phyloP scores from a whole-genome alignment of 2,329 filamentous ascomycete genomes.

The Pseudogymnoascus sp. region DNA sequence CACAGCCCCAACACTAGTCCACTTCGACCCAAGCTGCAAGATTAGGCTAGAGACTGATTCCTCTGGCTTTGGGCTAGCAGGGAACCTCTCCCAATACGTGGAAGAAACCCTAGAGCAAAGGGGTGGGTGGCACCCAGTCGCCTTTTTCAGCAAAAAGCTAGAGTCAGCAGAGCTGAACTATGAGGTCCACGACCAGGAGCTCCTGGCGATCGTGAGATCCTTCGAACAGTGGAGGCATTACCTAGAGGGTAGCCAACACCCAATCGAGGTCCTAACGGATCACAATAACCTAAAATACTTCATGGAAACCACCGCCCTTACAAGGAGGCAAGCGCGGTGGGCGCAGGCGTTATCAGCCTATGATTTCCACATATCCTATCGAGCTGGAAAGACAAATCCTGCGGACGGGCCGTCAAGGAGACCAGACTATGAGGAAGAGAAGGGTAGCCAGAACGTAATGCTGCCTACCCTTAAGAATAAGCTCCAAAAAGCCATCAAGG shows the following conservation, averaged over 20 bases:
- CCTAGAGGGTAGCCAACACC: neutral
- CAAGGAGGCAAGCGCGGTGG: neutral
- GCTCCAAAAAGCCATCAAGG: neutral
- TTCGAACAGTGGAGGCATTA: conserved; percentile 13
- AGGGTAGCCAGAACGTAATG: neutral
- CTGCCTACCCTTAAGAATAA: neutral
- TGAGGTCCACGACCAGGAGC: conserved; percentile 28
- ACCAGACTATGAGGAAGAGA: neutral
- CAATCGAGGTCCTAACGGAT: conserved; percentile 5
- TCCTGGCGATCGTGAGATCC: conserved; percentile 25
- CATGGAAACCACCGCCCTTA: neutral
- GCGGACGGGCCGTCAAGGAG: neutral
- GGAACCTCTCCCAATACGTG: neutral
- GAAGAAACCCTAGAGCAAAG: neutral
- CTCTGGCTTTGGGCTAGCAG: neutral
- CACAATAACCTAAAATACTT: conserved; percentile 7
- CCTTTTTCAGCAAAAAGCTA: conserved; percentile 24
- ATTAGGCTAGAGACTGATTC: neutral
- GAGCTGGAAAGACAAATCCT: neutral
- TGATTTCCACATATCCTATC: neutral
- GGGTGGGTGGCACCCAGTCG: conserved; percentile 14
- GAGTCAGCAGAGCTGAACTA: conserved; percentile 26
- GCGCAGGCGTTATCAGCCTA: neutral
- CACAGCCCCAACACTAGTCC: neutral
- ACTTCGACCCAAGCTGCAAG: neutral